Base-by-base conservation (phyloP, 208 protist genomes). In the Acanthamoeba healyi region DNA sequence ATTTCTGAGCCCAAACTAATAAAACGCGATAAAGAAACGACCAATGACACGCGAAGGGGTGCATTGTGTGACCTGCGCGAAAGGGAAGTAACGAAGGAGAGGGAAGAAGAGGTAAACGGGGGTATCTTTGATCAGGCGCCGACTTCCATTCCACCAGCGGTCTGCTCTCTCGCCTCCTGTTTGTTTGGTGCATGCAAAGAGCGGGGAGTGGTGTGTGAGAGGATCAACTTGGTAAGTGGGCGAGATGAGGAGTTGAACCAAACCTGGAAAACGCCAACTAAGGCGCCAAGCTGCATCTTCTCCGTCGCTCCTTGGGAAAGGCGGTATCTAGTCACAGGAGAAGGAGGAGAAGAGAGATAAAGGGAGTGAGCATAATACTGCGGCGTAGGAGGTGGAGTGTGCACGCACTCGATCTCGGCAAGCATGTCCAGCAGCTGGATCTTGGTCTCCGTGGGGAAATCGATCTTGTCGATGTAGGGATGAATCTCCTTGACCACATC, bases 401-500 rank as follows among this genome's bases (percentile, higher is more conserved):
- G 36, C 36, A 42, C 70, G 70, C 42, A 95, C 94, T 97, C 96
- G 22, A 97, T 92, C 12, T 94, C 61, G 14, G 94, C 74, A 0
- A 97, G 51, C 61, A 96, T 2, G 24, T 96, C 86, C 26, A 97
- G 49, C 5, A 97, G 42, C 40, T 94, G 46, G 22, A 96, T 94
- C 46, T 51, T 34, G 22, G 92, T 63, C 2, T 82, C 67, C 2
- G 32, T 24, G 7, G 88, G 77, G 22, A 97, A 81, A 26, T 46
- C 22, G 7, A 97, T 89, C 6, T 49, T n/a, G 22, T 95, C 46
- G 2, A 96, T 65, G 22, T 89, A 93, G 24, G 24, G 29, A 74
- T 95, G 94, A 2, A 98, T 14, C n/a, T 98, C 96, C 42, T 38
- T 72, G 6, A 98, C 79, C 24, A 98, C 97, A 89, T 98, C 97